Evolutionary conservation across 2,329 filamentous ascomycete genomes (phyloP), one percentile per base, ranked within the genome.

Genomic region (Fusarium papillatum): DNA sequence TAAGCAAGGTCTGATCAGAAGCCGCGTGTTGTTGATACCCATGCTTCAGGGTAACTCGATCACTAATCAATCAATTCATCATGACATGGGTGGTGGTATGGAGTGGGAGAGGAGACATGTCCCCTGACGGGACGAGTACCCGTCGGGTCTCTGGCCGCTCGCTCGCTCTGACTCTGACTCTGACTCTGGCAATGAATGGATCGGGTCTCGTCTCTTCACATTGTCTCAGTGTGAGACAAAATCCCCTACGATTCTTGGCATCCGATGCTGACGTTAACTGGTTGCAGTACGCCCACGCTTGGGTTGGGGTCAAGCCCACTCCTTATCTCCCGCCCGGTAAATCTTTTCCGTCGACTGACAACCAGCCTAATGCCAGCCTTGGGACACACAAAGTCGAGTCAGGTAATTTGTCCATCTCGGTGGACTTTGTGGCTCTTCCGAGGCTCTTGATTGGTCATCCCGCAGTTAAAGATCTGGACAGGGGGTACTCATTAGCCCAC

Each of bases 241-340:
- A 38, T 68, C 64, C 38, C 62, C 68, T 63, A 50, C 48, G 29
- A 68, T 57, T 55, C 73, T 76, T 76, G 73, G 73, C 70, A 41
- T n/a, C 50, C 17, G 57, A 61, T 39, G 64, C 73, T 74, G 66
- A 36, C 67, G 48, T 64, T 76, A 50, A 55, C 64, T 67, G 71
- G 69, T 46, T 55, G 61, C 26, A 14, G 29, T 22, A 41, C 50
- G 39, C 38, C 50, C 48, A 59, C 55, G 26, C 64, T 38, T n/a
- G 57, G 43, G 41, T 26, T 48, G 43, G 55, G 41, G 53, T 60
- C 34, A 36, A 50, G 55, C 14, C 39, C 65, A 66, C 64, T 26
- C 29, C 41, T 66, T 64, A 71, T 65, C 68, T 66, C 59, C 39
- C 26, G n/a, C 24, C 48, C 74, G 74, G 74, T 62, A 63, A 76